phyloP scores from a whole-genome alignment of 192 early-diverging fungal species.

The Entomortierella beljakovae region DNA sequence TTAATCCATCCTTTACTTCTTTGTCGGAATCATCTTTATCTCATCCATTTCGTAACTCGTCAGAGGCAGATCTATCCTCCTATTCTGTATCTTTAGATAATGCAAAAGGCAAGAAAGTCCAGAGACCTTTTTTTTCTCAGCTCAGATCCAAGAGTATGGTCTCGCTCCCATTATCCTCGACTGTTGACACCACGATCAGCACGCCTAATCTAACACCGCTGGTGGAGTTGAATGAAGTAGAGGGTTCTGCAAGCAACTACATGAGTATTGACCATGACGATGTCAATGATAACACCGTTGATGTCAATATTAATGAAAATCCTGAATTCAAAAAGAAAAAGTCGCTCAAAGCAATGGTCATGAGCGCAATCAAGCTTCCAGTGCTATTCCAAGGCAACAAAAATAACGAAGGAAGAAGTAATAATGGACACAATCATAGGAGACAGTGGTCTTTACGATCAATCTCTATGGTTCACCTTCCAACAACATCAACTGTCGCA shows the following conservation, averaged over 20 bases:
- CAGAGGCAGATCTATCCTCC: not conserved
- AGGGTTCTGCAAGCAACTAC: not conserved
- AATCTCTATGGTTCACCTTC: slow-evolving; percentile 6
- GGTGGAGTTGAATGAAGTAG: not conserved
- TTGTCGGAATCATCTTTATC: not conserved
- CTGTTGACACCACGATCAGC: not conserved
- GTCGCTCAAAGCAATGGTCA: slow-evolving; percentile 20
- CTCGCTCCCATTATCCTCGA: slow-evolving; percentile 6
- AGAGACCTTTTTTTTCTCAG: not conserved
- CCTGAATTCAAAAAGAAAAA: not conserved
- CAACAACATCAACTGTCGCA: not conserved
- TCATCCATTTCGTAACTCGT: not conserved
- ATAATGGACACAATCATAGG: not conserved
- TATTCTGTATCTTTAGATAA: not conserved
- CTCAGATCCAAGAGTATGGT: slow-evolving; percentile 28
- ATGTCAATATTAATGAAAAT: not conserved
- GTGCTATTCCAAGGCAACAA: slow-evolving; percentile 2
- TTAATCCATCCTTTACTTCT: slow-evolving; percentile 1
- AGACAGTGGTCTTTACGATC: slow-evolving; percentile 25
- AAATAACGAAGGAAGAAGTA: not conserved
- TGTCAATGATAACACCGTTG: not conserved
- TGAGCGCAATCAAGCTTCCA: slow-evolving; percentile 14
- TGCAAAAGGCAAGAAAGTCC: not conserved
- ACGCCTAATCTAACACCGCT: not conserved
- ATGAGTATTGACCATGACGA: not conserved